Conservation (phyloP, 2,329 filamentous ascomycete genomes). For the Trichoderma gracile region DNA sequence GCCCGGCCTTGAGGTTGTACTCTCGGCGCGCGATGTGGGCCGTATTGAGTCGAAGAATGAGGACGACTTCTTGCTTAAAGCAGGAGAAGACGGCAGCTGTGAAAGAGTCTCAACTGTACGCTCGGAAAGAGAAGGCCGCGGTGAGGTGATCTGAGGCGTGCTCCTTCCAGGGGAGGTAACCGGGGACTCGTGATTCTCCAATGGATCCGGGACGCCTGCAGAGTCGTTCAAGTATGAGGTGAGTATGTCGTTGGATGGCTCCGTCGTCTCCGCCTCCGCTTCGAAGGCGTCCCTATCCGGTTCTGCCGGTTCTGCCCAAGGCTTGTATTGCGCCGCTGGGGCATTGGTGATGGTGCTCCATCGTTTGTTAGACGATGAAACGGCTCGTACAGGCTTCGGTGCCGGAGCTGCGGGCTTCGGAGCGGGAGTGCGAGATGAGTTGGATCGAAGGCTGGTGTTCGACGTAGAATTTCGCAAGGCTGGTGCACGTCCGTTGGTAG, state of each 20-base stretch:
- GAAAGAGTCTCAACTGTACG: slow-evolving; percentile 83
- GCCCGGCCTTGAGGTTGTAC: slow-evolving; percentile 50
- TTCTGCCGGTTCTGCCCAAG: slow-evolving; percentile 25
- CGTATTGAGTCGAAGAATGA: slow-evolving; percentile 71
- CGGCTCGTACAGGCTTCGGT: slow-evolving; percentile 25
- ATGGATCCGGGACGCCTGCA: not conserved
- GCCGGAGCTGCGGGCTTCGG: slow-evolving; percentile 28
- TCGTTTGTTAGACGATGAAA: slow-evolving; percentile 16
- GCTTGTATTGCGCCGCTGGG: slow-evolving; percentile 23
- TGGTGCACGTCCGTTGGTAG: slow-evolving; percentile 28
- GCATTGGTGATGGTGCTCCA: slow-evolving; percentile 25
- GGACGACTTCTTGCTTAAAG: slow-evolving; percentile 64
- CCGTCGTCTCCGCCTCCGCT: not conserved
- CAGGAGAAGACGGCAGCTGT: slow-evolving; percentile 75
- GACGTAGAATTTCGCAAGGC: slow-evolving; percentile 28
- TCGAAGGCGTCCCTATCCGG: not conserved
- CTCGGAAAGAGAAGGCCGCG: slow-evolving; percentile 69
- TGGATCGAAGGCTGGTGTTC: slow-evolving; percentile 30
- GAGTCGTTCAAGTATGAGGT: slow-evolving; percentile 24
- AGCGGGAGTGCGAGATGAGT: slow-evolving; percentile 23
- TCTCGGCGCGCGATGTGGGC: slow-evolving; percentile 52
- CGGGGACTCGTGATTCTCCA: slow-evolving; percentile 30
- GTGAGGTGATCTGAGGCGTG: slow-evolving; percentile 32
- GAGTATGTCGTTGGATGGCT: slow-evolving; percentile 32
- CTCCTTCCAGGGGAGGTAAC: slow-evolving; percentile 13